Evolutionary conservation across 768 basidiomycete species (phyloP).

Genomic region (Macrolepiota fuliginosa): DNA sequence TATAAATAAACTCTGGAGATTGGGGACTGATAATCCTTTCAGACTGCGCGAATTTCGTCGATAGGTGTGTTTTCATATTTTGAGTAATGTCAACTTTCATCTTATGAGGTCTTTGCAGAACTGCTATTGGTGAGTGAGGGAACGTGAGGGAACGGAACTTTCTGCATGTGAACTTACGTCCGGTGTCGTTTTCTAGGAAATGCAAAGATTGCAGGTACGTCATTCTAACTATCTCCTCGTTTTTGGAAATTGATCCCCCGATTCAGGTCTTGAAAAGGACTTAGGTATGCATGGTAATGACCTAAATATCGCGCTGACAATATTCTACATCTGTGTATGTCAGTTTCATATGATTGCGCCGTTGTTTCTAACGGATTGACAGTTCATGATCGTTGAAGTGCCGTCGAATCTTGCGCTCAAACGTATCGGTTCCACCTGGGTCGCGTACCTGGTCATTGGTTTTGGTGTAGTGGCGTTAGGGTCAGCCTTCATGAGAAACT

Average conservation of each 20-base stretch:
- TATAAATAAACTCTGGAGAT: not conserved
- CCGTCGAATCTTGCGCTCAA: conserved; percentile 43
- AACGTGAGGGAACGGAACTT: not conserved
- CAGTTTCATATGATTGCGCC: not conserved
- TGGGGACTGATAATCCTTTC: not conserved
- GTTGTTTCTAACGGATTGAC: not conserved
- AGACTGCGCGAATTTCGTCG: conserved; percentile 39
- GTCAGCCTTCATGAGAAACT: conserved; percentile 37
- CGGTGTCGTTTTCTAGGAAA: conserved; percentile 9
- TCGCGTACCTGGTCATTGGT: conserved; percentile 33
- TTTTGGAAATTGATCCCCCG: not conserved
- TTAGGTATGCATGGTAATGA: conserved; percentile 39
- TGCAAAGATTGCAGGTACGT: conserved; percentile 23
- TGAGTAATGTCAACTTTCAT: not conserved
- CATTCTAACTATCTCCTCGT: not conserved
- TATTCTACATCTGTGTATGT: conserved; percentile 38
- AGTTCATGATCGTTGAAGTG: conserved; percentile 38
- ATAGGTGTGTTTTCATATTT: conserved; percentile 18
- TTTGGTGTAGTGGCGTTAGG: conserved; percentile 38
- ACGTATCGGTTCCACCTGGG: conserved; percentile 35
- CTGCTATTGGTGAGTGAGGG: conserved; percentile 15
- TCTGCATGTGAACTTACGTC: not conserved
- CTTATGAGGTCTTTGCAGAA: conserved; percentile 7
- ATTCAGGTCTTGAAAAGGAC: conserved; percentile 35
- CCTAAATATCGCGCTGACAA: conserved; percentile 38